phyloP scores from a whole-genome alignment of 2,329 filamentous ascomycete species.

The Diaporthe ilicicola region DNA sequence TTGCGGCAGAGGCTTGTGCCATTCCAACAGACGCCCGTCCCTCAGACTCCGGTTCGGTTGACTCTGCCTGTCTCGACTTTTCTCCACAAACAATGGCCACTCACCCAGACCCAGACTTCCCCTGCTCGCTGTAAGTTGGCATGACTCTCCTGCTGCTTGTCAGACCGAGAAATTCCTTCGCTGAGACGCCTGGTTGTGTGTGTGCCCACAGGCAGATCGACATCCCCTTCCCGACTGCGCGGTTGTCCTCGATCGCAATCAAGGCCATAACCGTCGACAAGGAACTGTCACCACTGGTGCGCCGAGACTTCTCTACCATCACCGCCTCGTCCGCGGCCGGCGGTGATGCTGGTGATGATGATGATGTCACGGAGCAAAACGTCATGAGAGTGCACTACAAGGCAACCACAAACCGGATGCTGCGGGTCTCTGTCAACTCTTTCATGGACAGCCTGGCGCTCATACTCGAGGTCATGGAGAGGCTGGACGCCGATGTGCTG shows the following conservation, averaged over 20 bases:
- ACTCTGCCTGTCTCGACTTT: conserved; percentile 20
- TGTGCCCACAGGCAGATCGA: conserved; percentile 67
- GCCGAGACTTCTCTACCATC: conserved; percentile 35
- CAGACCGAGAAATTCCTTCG: conserved; percentile 1
- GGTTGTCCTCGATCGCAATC: conserved; percentile 80
- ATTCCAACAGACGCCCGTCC: not conserved
- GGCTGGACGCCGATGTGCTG: conserved; percentile 86
- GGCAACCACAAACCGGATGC: conserved; percentile 94
- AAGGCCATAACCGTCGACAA: conserved; percentile 83
- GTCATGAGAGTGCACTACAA: conserved; percentile 80
- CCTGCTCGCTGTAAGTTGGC: conserved; percentile 67
- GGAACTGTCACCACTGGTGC: conserved; percentile 76
- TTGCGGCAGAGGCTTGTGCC: not conserved
- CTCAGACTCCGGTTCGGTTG: not conserved
- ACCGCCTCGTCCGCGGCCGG: not conserved
- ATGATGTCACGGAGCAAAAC: conserved; percentile 39
- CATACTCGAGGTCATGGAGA: conserved; percentile 88
- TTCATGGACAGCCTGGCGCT: conserved; percentile 92
- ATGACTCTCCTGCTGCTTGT: not conserved
- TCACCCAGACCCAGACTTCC: conserved; percentile 59
- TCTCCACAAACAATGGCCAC: conserved; percentile 46
- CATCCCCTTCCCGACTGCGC: conserved; percentile 82
- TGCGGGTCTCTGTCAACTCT: conserved; percentile 93
- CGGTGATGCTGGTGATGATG: not conserved
- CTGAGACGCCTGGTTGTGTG: conserved; percentile 22